Conservation (phyloP, 805 yeast genomes). For the Candida piceae region DNA sequence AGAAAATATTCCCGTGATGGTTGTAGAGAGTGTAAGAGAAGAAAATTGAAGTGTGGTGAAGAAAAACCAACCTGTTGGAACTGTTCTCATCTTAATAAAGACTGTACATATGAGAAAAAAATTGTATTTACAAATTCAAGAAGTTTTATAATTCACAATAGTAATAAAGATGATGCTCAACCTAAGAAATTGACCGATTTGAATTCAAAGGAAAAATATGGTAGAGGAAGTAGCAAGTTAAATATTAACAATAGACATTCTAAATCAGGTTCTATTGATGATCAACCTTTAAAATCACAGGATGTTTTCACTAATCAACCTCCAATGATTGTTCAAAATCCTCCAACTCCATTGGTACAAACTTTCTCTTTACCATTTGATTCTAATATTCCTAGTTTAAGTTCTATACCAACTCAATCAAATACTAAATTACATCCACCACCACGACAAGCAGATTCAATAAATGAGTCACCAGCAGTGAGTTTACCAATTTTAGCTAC, state of each 20-base stretch:
- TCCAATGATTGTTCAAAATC: conserved; percentile 23
- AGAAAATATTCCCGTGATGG: conserved; percentile 41
- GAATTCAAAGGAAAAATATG: conserved; percentile 9
- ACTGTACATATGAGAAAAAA: conserved; percentile 33
- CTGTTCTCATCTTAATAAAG: conserved; percentile 33
- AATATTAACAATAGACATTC: no score
- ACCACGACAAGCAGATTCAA: no score
- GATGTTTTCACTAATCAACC: conserved; percentile 12
- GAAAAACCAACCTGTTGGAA: conserved; percentile 37
- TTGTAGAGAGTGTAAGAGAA: conserved; percentile 40
- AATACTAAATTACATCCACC: no score
- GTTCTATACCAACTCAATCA: no score
- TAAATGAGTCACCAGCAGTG: no score
- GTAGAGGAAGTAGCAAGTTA: conserved; percentile 2
- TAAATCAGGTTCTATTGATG: no score
- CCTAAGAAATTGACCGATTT: conserved; percentile 12
- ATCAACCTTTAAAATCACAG: neutral
- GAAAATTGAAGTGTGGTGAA: conserved; percentile 40
- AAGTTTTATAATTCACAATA: conserved; percentile 21
- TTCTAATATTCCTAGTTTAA: neutral
- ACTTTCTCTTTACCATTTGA: conserved; percentile 1
- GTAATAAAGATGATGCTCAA: conserved; percentile 1
- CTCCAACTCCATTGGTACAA: conserved; percentile 7
- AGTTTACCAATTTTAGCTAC: neutral
- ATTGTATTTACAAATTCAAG: conserved; percentile 30